Conservation (phyloP, 1,284 basidiomycete genomes). For the Rhodotorula sp. region DNA sequence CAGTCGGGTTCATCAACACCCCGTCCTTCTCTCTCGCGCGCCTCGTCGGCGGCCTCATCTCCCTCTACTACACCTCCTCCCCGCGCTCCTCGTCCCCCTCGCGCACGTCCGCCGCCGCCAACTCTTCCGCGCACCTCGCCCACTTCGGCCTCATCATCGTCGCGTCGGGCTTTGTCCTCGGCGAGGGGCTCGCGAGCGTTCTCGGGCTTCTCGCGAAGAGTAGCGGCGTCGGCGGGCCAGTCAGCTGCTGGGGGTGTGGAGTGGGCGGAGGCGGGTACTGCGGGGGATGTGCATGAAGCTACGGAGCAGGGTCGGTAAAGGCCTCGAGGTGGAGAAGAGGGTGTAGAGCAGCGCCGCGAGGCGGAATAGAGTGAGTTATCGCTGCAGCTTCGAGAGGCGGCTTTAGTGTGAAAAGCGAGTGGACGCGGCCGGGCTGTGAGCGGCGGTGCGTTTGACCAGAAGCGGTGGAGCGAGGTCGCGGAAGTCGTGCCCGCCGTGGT, state of each 20-base stretch:
- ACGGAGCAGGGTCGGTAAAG: too few relatives aligned
- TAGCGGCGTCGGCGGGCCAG: slow-evolving; percentile 63
- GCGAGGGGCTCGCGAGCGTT: slow-evolving; percentile 84
- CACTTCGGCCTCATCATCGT: slow-evolving; percentile 81
- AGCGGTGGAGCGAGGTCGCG: too few relatives aligned
- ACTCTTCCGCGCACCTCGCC: slow-evolving; percentile 47
- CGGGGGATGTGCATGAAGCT: slow-evolving; percentile 32
- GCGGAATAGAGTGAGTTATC: too few relatives aligned
- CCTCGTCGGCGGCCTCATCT: slow-evolving; percentile 81
- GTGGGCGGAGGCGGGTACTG: slow-evolving; percentile 61
- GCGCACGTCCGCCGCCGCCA: slow-evolving; percentile 26
- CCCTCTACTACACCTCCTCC: slow-evolving; percentile 64
- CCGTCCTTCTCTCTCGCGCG: slow-evolving; percentile 92
- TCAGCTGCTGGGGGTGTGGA: slow-evolving; percentile 85
- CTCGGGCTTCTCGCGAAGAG: slow-evolving; percentile 74
- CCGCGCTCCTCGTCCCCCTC: slow-evolving; percentile 56
- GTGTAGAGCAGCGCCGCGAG: too few relatives aligned
- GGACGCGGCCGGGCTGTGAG: too few relatives aligned
- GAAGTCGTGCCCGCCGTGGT: too few relatives aligned
- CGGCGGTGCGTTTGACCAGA: too few relatives aligned
- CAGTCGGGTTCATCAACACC: slow-evolving; percentile 80
- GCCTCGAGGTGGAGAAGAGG: too few relatives aligned
- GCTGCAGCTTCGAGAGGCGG: too few relatives aligned
- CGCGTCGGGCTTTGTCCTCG: slow-evolving; percentile 92
- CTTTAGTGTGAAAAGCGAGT: too few relatives aligned